phyloP scores from a whole-genome alignment of 1,284 basidiomycete genomes.

The Sporisorium scitamineum region DNA sequence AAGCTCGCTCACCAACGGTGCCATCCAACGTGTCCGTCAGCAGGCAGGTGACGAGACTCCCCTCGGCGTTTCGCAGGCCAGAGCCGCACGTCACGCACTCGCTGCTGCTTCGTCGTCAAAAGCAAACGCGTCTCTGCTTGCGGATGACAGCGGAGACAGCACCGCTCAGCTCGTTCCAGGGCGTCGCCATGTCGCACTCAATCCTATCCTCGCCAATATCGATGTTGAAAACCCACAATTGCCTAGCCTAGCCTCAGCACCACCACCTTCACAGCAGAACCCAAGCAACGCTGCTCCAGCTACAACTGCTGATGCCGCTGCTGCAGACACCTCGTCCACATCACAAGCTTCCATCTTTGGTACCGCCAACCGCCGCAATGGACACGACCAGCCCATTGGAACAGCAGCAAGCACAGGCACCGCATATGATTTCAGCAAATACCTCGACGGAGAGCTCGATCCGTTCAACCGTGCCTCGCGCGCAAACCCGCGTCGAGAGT shows the following conservation, averaged over 20 bases:
- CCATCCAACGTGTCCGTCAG: conserved; percentile 41
- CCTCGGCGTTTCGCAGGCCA: conserved; percentile 38
- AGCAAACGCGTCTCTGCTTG: conserved; percentile 20
- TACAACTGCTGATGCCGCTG: not conserved
- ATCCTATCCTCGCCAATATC: conserved; percentile 23
- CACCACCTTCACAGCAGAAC: not conserved
- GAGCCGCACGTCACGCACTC: conserved; percentile 28
- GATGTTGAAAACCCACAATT: conserved; percentile 39
- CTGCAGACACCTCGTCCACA: conserved; percentile 17
- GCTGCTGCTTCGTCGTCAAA: conserved; percentile 2
- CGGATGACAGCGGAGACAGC: conserved; percentile 36
- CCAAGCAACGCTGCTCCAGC: not conserved
- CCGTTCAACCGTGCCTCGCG: conserved; percentile 50
- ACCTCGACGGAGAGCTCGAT: conserved; percentile 47
- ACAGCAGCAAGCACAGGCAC: conserved; percentile 16
- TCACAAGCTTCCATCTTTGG: conserved; percentile 43
- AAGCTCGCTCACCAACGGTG: conserved; percentile 43
- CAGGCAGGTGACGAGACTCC: conserved; percentile 49
- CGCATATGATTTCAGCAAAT: conserved; percentile 49
- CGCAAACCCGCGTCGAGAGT: conserved; percentile 34
- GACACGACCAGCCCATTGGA: conserved; percentile 29
- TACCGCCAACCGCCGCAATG: conserved; percentile 29
- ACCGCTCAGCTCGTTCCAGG: conserved; percentile 38
- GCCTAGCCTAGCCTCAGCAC: conserved; percentile 14
- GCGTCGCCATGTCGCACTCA: conserved; percentile 14